Evolutionary conservation across 345 rosid genomes (phyloP).

Genomic region (Syzygium jambos): DNA sequence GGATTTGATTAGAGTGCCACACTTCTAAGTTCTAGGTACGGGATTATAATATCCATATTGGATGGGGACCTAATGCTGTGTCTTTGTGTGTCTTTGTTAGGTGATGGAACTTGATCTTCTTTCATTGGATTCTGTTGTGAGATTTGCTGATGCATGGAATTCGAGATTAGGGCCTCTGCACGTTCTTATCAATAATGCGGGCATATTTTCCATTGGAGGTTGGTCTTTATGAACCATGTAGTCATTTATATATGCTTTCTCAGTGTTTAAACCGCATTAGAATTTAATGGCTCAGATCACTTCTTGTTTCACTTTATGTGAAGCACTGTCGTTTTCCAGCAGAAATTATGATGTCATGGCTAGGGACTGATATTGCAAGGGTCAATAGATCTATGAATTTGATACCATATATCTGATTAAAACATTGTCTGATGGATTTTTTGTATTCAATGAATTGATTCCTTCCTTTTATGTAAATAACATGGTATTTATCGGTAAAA

Average conservation of each 20-base stretch:
- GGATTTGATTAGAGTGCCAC: neutral
- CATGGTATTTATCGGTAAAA: neutral
- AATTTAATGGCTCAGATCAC: neutral
- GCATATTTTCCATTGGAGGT: conserved; percentile 96
- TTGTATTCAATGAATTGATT: neutral
- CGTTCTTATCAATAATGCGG: conserved; percentile 88
- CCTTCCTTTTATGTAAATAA: neutral
- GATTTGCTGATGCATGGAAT: conserved; percentile 68
- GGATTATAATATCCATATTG: neutral
- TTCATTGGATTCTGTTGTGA: conserved; percentile 71
- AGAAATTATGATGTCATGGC: neutral
- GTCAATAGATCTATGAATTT: neutral
- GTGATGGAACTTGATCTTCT: conserved; percentile 96
- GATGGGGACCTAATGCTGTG: neutral
- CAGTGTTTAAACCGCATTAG: neutral
- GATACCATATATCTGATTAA: neutral
- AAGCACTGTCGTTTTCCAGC: neutral
- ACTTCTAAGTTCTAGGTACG: no score
- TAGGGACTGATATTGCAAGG: neutral
- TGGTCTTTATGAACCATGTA: neutral
- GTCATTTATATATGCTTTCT: neutral
- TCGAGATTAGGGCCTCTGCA: conserved; percentile 57
- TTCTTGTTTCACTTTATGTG: neutral
- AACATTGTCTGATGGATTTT: neutral
- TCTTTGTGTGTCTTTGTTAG: conserved; percentile 17